phyloP scores from a whole-genome alignment of 345 rosid species.

The Pistacia vera region DNA sequence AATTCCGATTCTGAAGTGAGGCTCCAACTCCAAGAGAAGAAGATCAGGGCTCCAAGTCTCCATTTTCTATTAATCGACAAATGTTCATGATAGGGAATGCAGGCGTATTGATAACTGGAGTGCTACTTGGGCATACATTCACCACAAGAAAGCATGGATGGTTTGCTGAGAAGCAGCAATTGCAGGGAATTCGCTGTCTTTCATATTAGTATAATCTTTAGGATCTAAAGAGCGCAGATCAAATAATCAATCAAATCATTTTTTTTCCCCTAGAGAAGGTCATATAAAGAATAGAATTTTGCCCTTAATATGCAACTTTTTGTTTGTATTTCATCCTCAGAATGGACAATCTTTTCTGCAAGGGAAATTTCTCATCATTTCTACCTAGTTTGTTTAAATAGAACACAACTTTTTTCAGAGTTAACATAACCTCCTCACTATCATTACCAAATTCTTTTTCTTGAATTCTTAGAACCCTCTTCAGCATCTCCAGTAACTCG shows the following conservation, averaged over 20 bases:
- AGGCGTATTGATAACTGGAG: too few species aligned
- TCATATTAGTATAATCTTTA: background rate
- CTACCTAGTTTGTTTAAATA: constrained; percentile 68
- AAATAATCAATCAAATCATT: background rate
- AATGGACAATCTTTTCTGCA: constrained; percentile 62
- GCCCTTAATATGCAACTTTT: constrained; percentile 30
- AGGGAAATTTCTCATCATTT: constrained; percentile 60
- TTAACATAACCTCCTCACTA: constrained; percentile 61
- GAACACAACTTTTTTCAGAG: constrained; percentile 67
- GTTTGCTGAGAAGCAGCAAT: background rate
- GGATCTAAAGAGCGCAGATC: background rate
- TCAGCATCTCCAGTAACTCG: constrained; percentile 47
- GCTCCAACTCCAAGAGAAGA: too few species aligned
- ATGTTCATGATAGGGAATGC: too few species aligned
- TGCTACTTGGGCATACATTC: too few species aligned
- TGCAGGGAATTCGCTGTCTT: background rate
- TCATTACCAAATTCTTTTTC: constrained; percentile 72
- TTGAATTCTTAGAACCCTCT: constrained; percentile 72
- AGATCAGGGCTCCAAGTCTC: too few species aligned
- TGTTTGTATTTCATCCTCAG: constrained; percentile 61
- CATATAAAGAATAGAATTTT: background rate
- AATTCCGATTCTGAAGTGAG: too few species aligned
- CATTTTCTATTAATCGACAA: too few species aligned
- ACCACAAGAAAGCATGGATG: too few species aligned
- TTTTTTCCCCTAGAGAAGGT: background rate